Base-by-base conservation (phyloP, 345 rosid genomes). In the Acer campestre region DNA sequence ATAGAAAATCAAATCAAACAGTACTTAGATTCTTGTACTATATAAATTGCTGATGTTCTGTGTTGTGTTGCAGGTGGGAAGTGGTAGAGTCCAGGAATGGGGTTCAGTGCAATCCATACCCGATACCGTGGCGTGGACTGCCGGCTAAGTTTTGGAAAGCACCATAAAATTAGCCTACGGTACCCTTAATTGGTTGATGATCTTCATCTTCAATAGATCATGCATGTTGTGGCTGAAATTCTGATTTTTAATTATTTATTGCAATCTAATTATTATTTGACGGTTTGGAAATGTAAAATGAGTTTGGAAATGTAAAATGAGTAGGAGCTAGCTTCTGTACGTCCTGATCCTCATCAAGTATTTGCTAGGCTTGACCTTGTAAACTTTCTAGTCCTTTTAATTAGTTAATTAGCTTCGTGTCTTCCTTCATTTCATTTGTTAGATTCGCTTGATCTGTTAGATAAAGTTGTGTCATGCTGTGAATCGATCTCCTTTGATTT, bases 41-140 rank as follows among this genome's bases (percentile, higher is more conserved):
- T 17, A 13, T 13, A 1, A 18, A 5, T 18, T 59, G 31, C n/a
- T 59, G 13, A 46, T 46, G 38, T 35, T 35, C 38, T 2, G 1
- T 27, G n/a, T 20, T 7, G 29, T 63, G 23, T 12, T 53, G 80
- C 70, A 82, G 85, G 71, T 78, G 79, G 75, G 77, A 82, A 71
- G 46, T 79, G 25, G 67, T 75, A 12, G 77, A 81, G 35, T 35
- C 62, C 12, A n/a, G 5, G 13, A 38, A 48, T 69, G 76, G 83
- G 66, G 70, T 83, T 58, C 40, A 80, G 16, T 70, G 77, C 29
- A 68, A 75, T 51, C 85, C 85, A 69, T 83, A 80, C 35, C 85
- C 81, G 10, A 48, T 83, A 10, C 85, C 83, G 1, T 2, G 42
- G 23, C 31, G 70, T 31, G 85, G 85, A 46, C 83, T 83, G 18